A percentile compares a stretch with the other conserved stretches of the same genome.
These are phyloP conservation scores for Liquidambar formosana DNA, from an alignment of 164 flowering plant species.

Conservation along the genomic window DNA sequence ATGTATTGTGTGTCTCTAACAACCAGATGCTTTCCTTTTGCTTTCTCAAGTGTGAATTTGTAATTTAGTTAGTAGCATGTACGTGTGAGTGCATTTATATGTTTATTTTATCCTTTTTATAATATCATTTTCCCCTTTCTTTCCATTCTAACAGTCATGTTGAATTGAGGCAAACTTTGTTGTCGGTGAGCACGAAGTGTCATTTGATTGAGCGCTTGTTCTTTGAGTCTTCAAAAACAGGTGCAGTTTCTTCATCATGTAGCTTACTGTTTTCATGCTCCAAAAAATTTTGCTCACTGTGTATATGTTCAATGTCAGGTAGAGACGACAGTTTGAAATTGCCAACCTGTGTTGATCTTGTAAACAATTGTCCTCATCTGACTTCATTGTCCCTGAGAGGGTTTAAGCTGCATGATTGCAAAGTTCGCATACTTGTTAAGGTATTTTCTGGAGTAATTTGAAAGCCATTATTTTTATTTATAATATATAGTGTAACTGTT, in stretches of 20 bases:
- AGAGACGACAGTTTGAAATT: slow-evolving; percentile 88
- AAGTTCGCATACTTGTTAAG: slow-evolving; percentile 73
- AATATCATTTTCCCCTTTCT: not conserved
- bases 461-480: not conserved
- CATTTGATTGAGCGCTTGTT: slow-evolving; percentile 70
- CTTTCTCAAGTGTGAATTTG: not conserved
- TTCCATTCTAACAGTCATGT: slow-evolving; percentile 54
- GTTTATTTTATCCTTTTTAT: no score
- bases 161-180: slow-evolving; percentile 71
- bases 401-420: slow-evolving; percentile 76
- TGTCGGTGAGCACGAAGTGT: slow-evolving; percentile 71
- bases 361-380: slow-evolving; percentile 70
- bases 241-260: slow-evolving; percentile 24
- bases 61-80: not conserved
- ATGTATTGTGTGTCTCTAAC: not conserved
- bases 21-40: not conserved
- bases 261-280: slow-evolving; percentile 3
- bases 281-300: slow-evolving; percentile 13
- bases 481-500: not conserved
- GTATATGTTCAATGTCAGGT: slow-evolving; percentile 39
- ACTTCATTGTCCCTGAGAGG: slow-evolving; percentile 83
- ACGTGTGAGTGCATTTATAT: no score
- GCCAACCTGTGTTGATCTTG: slow-evolving; percentile 69
- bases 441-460: slow-evolving; percentile 27
- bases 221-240: slow-evolving; percentile 80